Base-by-base conservation (phyloP, 805 yeast species). In the Ogataea allantospora region DNA sequence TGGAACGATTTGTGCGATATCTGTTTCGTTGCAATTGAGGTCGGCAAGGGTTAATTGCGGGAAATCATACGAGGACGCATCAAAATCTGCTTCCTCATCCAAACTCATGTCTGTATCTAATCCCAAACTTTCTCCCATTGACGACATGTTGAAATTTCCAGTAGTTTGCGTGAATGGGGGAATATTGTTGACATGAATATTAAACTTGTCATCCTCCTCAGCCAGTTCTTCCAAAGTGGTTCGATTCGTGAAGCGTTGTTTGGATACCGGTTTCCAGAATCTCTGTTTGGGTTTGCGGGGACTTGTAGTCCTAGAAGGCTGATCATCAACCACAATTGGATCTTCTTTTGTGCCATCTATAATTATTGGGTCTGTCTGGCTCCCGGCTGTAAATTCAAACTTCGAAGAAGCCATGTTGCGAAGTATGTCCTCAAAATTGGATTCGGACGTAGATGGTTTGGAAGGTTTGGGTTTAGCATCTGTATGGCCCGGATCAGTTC, bases 101-200 rank as follows among this genome's bases (percentile, higher is more conserved):
- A 38, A 12, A 12, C 26, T 37, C 40, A 37, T 33, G 15, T 33
- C 38, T n/a, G 30, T 30, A 13, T 39, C 42, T 7, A 26, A 8
- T 4, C 40, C 44, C n/a, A 58, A 36, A 26, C 42, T 40, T 6
- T 47, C 50, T 11, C 40, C 46, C 23, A 59, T 40, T 9, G 51
- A 44, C 8, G 50, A 40, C 60, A 60, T 51, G 35, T 55, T 48
- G 40, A 60, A 53, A 28, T 60, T 46, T 3, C 62, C 63, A 33
- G 43, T 44, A 0, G 61, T 58, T 35, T 56, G 54, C 2, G 60
- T 54, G 30, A 58, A 59, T 2, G 63, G 64, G 4, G 63, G 55
- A 3, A 55, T 40, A 8, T 52, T 50, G 1, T 51, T 31, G 11
- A 53, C 33, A 16, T 38, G 39, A 22, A 45, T 36, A 10, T 33